phyloP scores from a whole-genome alignment of 2,329 filamentous ascomycete genomes.

The Uncinocarpus reesii region DNA sequence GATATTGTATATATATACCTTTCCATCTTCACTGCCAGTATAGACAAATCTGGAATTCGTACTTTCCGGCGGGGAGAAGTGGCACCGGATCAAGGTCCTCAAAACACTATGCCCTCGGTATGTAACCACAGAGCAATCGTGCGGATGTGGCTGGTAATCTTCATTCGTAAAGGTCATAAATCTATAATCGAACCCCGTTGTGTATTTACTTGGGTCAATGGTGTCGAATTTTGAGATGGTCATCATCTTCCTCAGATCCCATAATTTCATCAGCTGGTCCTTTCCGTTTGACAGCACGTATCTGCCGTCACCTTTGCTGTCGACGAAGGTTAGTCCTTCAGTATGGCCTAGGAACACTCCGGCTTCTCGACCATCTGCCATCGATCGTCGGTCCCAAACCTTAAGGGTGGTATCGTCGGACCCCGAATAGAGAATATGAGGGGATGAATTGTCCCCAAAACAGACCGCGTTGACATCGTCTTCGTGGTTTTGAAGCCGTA shows the following conservation, averaged over 20 bases:
- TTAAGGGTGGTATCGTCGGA: conserved; percentile 91
- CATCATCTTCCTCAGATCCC: conserved; percentile 88
- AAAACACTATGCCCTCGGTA: conserved; percentile 85
- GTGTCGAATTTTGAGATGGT: conserved; percentile 50
- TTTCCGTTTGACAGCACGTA: conserved; percentile 93
- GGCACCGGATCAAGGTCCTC: conserved; percentile 83
- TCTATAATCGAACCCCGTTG: conserved; percentile 54
- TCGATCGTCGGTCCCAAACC: conserved; percentile 80
- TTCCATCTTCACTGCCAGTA: conserved; percentile 78
- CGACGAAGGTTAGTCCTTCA: conserved; percentile 56
- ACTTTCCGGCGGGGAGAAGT: conserved; percentile 80
- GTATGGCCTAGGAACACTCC: conserved; percentile 46
- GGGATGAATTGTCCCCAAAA: conserved; percentile 78
- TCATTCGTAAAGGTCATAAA: conserved; percentile 46
- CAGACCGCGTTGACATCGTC: conserved; percentile 95
- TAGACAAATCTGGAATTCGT: conserved; percentile 90
- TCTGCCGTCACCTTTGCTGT: conserved; percentile 75
- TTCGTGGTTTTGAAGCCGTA: conserved; percentile 66
- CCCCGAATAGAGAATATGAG: conserved; percentile 90
- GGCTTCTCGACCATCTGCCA: conserved; percentile 52
- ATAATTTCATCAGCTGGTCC: conserved; percentile 94
- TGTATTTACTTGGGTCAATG: conserved; percentile 44
- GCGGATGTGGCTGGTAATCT: conserved; percentile 55
- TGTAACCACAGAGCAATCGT: conserved; percentile 87
- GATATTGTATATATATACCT: conserved; percentile 85